Conservation (phyloP, 352 stramenopile species). For the Globisporangium paroecandrum region DNA sequence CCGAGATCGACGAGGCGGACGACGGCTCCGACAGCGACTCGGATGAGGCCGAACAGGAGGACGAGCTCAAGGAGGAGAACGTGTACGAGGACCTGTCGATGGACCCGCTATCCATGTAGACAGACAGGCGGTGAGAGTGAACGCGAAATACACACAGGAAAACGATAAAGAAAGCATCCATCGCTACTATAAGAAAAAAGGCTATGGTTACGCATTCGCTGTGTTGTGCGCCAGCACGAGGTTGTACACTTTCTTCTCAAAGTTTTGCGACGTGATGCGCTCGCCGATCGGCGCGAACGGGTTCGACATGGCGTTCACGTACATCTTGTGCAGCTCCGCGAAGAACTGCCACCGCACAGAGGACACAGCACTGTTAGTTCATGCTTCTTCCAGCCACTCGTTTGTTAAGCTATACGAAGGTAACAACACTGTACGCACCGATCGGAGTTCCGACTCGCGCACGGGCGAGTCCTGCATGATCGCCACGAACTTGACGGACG, state of each 20-base stretch:
- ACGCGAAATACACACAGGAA: conserved; percentile 1
- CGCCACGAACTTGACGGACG: conserved; percentile 77
- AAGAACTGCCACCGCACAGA: conserved; percentile 54
- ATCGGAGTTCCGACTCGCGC: conserved; percentile 75
- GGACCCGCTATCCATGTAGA: conserved; percentile 60
- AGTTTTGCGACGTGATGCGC: conserved; percentile 72
- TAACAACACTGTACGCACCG: conserved; percentile 29
- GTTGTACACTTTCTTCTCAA: conserved; percentile 76
- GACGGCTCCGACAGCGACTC: conserved; percentile 40
- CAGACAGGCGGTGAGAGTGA: neutral
- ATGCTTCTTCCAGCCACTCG: too few species aligned
- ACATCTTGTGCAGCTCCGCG: conserved; percentile 77
- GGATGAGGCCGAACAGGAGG: conserved; percentile 40
- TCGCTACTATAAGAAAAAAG: neutral
- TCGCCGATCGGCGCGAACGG: conserved; percentile 80
- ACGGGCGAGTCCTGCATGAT: conserved; percentile 73
- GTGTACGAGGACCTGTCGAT: conserved; percentile 66
- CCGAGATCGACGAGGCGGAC: conserved; percentile 94
- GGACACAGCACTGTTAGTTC: neutral
- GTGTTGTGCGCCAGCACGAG: conserved; percentile 77
- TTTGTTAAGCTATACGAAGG: neutral
- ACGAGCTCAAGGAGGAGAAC: conserved; percentile 30
- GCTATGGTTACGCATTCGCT: conserved; percentile 11
- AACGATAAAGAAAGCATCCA: neutral
- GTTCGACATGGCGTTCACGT: conserved; percentile 86